Percentiles rank a stretch among this genome's conserved stretches.
Evolutionary conservation across 1,139 yeast species (phyloP).

Genomic region (Diutina scorzettiae): DNA sequence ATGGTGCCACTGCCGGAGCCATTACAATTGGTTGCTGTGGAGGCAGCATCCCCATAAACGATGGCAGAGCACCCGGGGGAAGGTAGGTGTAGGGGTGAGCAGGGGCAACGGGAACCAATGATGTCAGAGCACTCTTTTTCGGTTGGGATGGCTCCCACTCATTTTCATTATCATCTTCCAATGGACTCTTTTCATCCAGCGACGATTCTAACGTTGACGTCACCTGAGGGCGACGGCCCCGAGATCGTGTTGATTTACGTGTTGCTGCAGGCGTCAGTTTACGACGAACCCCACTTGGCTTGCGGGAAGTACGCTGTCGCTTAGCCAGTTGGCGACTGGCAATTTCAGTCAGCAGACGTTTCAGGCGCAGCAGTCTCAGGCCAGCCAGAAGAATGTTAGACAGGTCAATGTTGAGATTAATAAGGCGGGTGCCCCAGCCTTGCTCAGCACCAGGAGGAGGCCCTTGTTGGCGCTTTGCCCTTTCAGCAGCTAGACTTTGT

Average conservation of each 20-base stretch:
- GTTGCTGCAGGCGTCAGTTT: not conserved
- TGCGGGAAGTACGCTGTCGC: not conserved
- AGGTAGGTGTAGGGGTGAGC: not conserved
- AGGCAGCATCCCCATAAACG: not conserved
- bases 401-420: conserved; percentile 1
- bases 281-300: not conserved
- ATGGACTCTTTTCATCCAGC: not conserved
- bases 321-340: not conserved
- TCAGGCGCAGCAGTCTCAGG: not conserved
- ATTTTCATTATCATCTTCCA: not conserved
- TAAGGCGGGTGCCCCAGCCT: conserved; percentile 1
- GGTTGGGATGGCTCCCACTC: too few species aligned
- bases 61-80: not conserved
- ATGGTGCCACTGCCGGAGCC: not conserved
- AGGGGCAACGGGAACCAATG: not conserved
- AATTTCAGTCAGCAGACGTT: not conserved
- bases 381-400: not conserved
- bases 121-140: too few species aligned
- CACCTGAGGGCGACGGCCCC: not conserved
- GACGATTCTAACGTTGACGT: not conserved
- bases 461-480: not conserved
- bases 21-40: not conserved
- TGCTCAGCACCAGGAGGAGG: not conserved
- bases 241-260: not conserved
- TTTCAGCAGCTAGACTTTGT: not conserved